Percentiles rank a stretch among this genome's conserved stretches.
phyloP scores from a whole-genome alignment of 2,329 filamentous ascomycete genomes.

The Botrytis fragariae region DNA sequence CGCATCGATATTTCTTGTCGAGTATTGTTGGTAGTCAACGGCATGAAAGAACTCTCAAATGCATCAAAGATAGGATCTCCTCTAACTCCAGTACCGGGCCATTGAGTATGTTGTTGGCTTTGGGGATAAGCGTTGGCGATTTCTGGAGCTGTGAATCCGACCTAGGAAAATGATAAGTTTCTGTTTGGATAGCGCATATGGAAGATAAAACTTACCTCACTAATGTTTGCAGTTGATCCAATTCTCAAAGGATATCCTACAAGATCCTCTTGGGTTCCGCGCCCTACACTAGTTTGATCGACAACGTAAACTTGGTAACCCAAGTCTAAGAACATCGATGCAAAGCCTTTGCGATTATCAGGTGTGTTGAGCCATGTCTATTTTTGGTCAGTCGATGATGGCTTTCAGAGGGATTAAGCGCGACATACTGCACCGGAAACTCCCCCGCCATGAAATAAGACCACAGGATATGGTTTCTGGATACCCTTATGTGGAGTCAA shows the following conservation, averaged over 20 bases:
- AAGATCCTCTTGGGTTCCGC: slow-evolving; percentile 26
- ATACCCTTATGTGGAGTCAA: slow-evolving; percentile 38
- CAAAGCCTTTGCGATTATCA: slow-evolving; percentile 47
- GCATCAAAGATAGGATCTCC: slow-evolving; percentile 38
- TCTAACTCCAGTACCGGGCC: slow-evolving; percentile 39
- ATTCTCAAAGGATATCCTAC: slow-evolving; percentile 29
- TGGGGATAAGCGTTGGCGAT: slow-evolving; percentile 15
- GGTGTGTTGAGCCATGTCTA: slow-evolving; percentile 47
- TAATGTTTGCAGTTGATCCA: slow-evolving; percentile 26
- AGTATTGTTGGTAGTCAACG: slow-evolving; percentile 35
- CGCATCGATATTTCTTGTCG: slow-evolving; percentile 36
- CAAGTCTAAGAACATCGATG: slow-evolving; percentile 44
- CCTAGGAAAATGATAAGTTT: neutral
- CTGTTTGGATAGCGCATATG: neutral
- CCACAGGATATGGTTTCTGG: slow-evolving; percentile 23
- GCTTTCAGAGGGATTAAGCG: neutral
- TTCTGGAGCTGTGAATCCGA: slow-evolving; percentile 16
- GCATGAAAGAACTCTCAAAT: slow-evolving; percentile 36
- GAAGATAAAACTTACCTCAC: neutral
- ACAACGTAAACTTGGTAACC: slow-evolving; percentile 47
- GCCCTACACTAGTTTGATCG: slow-evolving; percentile 31
- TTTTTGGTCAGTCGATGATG: slow-evolving; percentile 4
- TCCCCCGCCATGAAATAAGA: slow-evolving; percentile 27
- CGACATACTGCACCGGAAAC: slow-evolving; percentile 24
- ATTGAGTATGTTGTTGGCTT: slow-evolving; percentile 40